Evolutionary conservation across 768 basidiomycete species (phyloP).

Genomic region (Stropharia rugosoannulata): DNA sequence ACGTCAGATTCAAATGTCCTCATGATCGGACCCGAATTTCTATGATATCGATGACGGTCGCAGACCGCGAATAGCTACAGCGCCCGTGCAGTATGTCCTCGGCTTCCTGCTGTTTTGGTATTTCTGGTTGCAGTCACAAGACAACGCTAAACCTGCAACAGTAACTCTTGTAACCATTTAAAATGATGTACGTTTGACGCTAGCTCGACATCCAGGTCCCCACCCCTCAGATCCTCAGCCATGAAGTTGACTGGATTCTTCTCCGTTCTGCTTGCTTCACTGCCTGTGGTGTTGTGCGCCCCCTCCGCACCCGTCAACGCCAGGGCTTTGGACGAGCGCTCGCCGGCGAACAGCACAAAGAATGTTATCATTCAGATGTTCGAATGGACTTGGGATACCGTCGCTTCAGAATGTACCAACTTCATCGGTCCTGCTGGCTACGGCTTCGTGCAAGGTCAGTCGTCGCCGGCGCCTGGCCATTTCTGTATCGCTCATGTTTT

Average conservation of each 20-base stretch:
- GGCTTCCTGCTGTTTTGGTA: too few species aligned
- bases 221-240: background rate
- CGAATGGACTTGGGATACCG: constrained; percentile 60
- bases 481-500: too few species aligned
- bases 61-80: too few species aligned
- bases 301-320: background rate
- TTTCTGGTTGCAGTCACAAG: too few species aligned
- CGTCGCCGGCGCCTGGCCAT: background rate
- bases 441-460: constrained; percentile 65
- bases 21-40: too few species aligned
- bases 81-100: too few species aligned
- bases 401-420: constrained; percentile 61
- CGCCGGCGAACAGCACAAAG: constrained; percentile 28
- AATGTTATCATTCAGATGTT: constrained; percentile 71
- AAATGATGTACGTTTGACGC: too few species aligned
- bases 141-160: too few species aligned
- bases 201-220: background rate
- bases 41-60: too few species aligned
- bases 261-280: background rate
- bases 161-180: too few species aligned
- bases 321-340: constrained; percentile 14
- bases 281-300: background rate
- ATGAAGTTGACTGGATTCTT: background rate
- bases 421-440: constrained; percentile 72
- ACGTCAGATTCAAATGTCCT: too few species aligned